Evolutionary conservation across 257 asterid genomes (phyloP), one percentile per base, ranked within the genome.

Genomic region (Scutellaria baicalensis): DNA sequence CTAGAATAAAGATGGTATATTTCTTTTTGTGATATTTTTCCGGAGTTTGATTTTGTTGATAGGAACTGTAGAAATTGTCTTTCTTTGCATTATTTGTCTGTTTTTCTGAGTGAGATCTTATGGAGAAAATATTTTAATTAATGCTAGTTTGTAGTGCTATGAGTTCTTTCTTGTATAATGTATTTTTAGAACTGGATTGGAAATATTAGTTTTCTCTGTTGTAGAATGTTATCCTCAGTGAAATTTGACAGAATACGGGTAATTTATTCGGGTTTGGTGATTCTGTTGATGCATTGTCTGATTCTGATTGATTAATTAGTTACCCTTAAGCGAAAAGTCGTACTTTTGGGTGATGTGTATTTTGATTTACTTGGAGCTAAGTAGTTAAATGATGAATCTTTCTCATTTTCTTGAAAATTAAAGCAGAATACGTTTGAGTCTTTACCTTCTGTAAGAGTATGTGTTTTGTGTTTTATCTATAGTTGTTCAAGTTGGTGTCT

Each of bases 1-100:
- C 97, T 63, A 86, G 97, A 76, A 87, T 91, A 77, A 93, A 93
- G 84, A 77, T 89, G 97, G 97, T 93, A 87, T 31, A 10, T 27
- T 55, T 31, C 14, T 16, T 45, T 20, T 44, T 14, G 7, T 23
- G n/a, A 8, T 43, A 6, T 16, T 31, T 72, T 50, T 20, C 6
- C 5, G 43, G 33, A 47, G 33, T 72, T 66, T 52, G 10, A 3
- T 6, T 14, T 39, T 35, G 20, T 50, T 64, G 14, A 13, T 14
- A 17, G 45, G 39, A n/a, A 58, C 27, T 58, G 31, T 35, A 3
- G 3, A 59, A 16, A 6, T 59, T 36, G 47, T 20, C 27, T 9
- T 39, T 71, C 31, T 31, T 61, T 69, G 20, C 44, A 23, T 33
- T 60, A 27, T 16, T 40, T 60, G 0, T 43, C 12, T 1, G 12